A percentile compares a stretch with the other conserved stretches of the same genome.
phyloP scores from a whole-genome alignment of 495 filamentous ascomycete species.

The Rusavskia elegans region DNA sequence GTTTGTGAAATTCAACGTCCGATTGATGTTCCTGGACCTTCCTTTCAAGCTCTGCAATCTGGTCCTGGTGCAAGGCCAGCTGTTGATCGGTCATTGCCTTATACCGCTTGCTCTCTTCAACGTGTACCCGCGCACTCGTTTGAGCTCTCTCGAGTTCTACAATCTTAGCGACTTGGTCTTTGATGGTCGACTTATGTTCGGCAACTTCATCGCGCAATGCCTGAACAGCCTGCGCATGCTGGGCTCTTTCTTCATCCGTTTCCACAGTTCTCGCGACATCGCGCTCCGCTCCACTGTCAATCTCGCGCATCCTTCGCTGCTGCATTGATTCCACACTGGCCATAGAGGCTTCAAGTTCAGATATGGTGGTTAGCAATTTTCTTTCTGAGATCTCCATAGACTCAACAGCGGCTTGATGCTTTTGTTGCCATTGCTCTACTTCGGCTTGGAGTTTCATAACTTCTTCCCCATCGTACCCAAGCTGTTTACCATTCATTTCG shows the following conservation, averaged over 20 bases:
- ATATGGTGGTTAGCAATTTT: constrained; percentile 53
- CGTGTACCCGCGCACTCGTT: constrained; percentile 37
- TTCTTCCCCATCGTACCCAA: constrained; percentile 38
- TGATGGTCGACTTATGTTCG: constrained; percentile 57
- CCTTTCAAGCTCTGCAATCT: constrained; percentile 25
- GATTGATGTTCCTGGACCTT: constrained; percentile 36
- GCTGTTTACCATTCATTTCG: constrained; percentile 15
- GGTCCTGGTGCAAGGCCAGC: constrained; percentile 23
- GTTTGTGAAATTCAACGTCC: constrained; percentile 35
- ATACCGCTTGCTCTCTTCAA: constrained; percentile 21
- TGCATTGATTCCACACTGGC: constrained; percentile 31
- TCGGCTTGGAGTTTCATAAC: constrained; percentile 62
- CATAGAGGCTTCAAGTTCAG: constrained; percentile 46
- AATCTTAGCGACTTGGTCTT: constrained; percentile 44
- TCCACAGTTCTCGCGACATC: constrained; percentile 24
- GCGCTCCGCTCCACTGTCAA: constrained; percentile 25
- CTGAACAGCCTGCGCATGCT: constrained; percentile 24
- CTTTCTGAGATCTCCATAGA: constrained; percentile 60
- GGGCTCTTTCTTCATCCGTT: constrained; percentile 31
- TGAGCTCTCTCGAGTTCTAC: constrained; percentile 50
- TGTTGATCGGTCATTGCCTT: constrained; percentile 23
- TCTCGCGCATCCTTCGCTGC: constrained; percentile 20
- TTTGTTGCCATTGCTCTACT: constrained; percentile 54
- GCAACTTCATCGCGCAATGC: constrained; percentile 60
- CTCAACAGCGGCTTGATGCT: constrained; percentile 54